Evolutionary conservation across 2,329 filamentous ascomycete species (phyloP).

Genomic region (Thelonectria rubi): DNA sequence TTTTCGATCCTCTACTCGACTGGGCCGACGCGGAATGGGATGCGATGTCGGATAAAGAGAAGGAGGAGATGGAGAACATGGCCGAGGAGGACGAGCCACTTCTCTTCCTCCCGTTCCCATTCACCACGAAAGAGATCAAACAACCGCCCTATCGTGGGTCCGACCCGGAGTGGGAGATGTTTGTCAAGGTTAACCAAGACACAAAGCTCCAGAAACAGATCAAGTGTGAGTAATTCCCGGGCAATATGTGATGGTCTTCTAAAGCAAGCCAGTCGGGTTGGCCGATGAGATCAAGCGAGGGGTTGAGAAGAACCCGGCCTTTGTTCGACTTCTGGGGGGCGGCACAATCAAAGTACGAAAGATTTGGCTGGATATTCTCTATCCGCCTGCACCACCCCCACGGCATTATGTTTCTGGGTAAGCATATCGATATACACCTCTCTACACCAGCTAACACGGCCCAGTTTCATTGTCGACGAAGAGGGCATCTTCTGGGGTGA

Average conservation of each 20-base stretch:
- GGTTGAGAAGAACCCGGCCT: slow-evolving; percentile 52
- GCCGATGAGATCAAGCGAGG: slow-evolving; percentile 47
- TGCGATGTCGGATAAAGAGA: slow-evolving; percentile 55
- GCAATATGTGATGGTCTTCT: slow-evolving; percentile 15
- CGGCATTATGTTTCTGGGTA: slow-evolving; percentile 69
- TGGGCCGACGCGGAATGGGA: slow-evolving; percentile 55
- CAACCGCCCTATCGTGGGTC: slow-evolving; percentile 61
- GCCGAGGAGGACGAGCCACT: slow-evolving; percentile 56
- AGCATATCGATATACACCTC: slow-evolving; percentile 26
- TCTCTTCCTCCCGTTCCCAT: slow-evolving; percentile 70
- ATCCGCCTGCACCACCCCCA: slow-evolving; percentile 66
- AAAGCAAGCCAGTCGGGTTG: slow-evolving; percentile 42
- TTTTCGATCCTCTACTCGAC: slow-evolving; percentile 57
- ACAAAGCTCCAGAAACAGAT: slow-evolving; percentile 57
- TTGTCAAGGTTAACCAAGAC: slow-evolving; percentile 66
- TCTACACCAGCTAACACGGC: slow-evolving; percentile 24
- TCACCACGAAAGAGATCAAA: slow-evolving; percentile 60
- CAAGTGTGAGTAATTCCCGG: slow-evolving; percentile 50
- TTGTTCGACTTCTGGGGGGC: slow-evolving; percentile 57
- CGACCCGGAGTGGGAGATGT: slow-evolving; percentile 72
- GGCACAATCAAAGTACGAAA: slow-evolving; percentile 58
- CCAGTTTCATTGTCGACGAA: slow-evolving; percentile 60
- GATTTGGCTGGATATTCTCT: slow-evolving; percentile 70
- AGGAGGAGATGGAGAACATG: slow-evolving; percentile 51
- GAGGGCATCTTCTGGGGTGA: slow-evolving; percentile 59